A percentile compares a stretch with the other conserved stretches of the same genome.
phyloP scores from a whole-genome alignment of 2,329 filamentous ascomycete species.

The Aspergillus viridinutans region DNA sequence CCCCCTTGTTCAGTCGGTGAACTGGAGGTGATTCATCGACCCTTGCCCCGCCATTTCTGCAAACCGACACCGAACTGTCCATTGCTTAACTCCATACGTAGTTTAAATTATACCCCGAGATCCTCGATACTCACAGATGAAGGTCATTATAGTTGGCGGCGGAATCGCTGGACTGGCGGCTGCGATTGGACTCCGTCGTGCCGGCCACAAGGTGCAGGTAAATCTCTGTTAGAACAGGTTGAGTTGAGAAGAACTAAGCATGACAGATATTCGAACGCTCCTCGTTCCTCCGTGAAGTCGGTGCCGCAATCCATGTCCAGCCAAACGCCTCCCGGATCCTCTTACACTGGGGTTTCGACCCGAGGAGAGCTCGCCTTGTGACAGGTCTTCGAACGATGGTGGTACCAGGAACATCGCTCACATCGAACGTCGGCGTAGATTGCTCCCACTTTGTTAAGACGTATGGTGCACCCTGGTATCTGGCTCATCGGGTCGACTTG shows the following conservation, averaged over 20 bases:
- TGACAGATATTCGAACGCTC: slow-evolving; percentile 3
- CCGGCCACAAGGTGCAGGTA: background rate
- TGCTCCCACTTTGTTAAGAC: background rate
- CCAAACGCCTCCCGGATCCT: slow-evolving; percentile 26
- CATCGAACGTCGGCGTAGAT: background rate
- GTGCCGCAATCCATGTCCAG: slow-evolving; percentile 25
- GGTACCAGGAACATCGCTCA: background rate
- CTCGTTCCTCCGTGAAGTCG: slow-evolving; percentile 18
- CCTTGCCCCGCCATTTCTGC: background rate
- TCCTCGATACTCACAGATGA: background rate
- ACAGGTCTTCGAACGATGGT: background rate
- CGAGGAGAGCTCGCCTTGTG: background rate
- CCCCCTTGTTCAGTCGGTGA: background rate
- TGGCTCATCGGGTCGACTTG: slow-evolving; percentile 16
- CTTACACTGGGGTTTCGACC: slow-evolving; percentile 22
- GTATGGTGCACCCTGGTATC: slow-evolving; percentile 5
- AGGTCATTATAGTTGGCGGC: background rate
- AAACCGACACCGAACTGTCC: too few species aligned
- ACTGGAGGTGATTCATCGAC: background rate
- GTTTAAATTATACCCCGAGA: background rate
- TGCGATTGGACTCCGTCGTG: background rate
- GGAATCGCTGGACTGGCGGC: background rate
- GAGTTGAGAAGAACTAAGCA: background rate
- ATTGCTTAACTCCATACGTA: background rate
- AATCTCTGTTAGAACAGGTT: too few species aligned